Base-by-base conservation (phyloP, 2,329 filamentous ascomycete genomes). In the Penicillium freii region DNA sequence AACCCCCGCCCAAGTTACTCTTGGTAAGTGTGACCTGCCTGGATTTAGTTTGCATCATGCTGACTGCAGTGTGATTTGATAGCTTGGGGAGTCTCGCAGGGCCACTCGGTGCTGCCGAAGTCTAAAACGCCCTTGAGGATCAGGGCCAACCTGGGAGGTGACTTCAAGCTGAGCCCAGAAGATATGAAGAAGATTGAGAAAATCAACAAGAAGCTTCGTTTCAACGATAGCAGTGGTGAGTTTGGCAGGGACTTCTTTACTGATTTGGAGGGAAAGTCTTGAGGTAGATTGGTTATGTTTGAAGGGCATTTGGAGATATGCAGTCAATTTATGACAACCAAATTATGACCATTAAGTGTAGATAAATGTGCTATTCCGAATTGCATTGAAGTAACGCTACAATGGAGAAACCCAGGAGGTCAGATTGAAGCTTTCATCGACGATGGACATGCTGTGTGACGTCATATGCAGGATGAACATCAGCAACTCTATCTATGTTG, bases 181-280 rank as follows among this genome's bases (percentile, higher is more conserved):
- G 86, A 89, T 65, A 72, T 88, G 64, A 71, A 81, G 66, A 82
- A 80, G 72, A 82, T 86, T 51, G 74, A 78, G 39, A 66, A 60
- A 0, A 75, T 87, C 21, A 84, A 88, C 67, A 84, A 81, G 73
- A 86, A 86, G 71, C 45, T 85, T 62, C 75, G 85, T 42, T 87
- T 87, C 67, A 87, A 87, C 55, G 84, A 87, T 67, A 79, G 83
- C 5, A 82, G 78, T 43, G 73, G 67, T 7, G 75, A 72, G 23
- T 87, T 87, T 73, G 80, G 82, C 3, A 84, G 80, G 70, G 74
- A 83, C 8, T 85, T 86, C 62, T 87, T 84, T 62, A 63, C 68
- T 1, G 84, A 85, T 69, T 65, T 87, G 54, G 85, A 87, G 51
- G 84, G 84, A 84, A 84, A 70, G 68, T 76, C 8, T 2, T 34